These are phyloP conservation scores for Eragrostis nindensis DNA, from an alignment of 176 grass and related monocot species.

Conservation along the genomic window DNA sequence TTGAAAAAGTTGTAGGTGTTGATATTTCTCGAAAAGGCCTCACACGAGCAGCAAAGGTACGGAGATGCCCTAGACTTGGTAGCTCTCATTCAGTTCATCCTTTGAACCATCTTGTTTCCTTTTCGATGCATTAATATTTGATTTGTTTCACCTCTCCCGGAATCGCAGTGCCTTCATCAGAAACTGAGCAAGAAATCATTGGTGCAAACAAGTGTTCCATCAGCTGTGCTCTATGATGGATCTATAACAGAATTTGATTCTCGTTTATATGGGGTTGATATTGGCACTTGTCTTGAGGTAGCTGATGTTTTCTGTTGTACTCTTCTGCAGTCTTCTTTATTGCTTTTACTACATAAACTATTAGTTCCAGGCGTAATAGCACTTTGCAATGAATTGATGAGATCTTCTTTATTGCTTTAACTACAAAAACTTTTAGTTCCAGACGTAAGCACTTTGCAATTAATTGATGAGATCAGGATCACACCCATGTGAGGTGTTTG, in stretches of 20 bases:
- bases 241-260: conserved; percentile 82
- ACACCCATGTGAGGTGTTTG: background rate
- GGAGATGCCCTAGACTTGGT: conserved; percentile 4
- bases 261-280: conserved; percentile 77
- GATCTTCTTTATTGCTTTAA: background rate
- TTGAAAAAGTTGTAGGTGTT: conserved; percentile 83
- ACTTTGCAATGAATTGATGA: background rate
- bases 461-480: conserved; percentile 16
- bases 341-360: background rate
- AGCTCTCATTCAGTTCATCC: background rate
- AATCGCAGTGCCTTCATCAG: conserved; percentile 76
- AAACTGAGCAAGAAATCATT: conserved; percentile 70
- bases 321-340: too few relatives aligned
- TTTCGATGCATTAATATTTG: conserved; percentile 5
- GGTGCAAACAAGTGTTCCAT: conserved; percentile 49
- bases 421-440: background rate
- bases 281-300: conserved; percentile 94
- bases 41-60: conserved; percentile 85
- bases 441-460: background rate
- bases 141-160: conserved; percentile 28
- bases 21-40: conserved; percentile 87
- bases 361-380: background rate
- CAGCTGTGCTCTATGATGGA: conserved; percentile 76
- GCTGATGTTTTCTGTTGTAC: too few relatives aligned
- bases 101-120: conserved; percentile 24